phyloP scores from a whole-genome alignment of 2,329 filamentous ascomycete genomes.

The Fusarium staphyleae region DNA sequence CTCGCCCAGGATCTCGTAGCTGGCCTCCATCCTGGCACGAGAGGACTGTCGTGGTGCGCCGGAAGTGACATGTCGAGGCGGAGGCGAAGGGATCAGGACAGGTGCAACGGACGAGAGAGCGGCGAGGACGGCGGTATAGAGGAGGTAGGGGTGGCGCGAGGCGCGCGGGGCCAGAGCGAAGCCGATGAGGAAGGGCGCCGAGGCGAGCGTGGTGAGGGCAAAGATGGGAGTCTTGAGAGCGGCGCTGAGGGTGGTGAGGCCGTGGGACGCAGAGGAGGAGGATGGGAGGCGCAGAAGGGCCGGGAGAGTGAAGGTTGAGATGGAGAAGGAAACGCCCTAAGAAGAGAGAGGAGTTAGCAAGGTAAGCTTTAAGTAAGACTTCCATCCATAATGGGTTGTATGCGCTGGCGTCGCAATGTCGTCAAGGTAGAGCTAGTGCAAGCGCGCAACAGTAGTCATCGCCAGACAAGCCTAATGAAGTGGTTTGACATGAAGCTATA shows the following conservation, averaged over 20 bases:
- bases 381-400: neutral
- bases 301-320: conserved; percentile 79
- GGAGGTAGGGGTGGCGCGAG: conserved; percentile 84
- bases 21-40: conserved; percentile 67
- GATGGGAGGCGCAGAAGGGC: conserved; percentile 82
- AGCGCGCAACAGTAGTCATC: neutral
- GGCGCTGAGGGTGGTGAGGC: conserved; percentile 71
- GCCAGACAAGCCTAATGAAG: neutral
- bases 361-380: neutral
- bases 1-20: conserved; percentile 72
- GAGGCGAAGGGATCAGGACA: conserved; percentile 52
- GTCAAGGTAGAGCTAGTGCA: neutral
- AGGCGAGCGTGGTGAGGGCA: conserved; percentile 71
- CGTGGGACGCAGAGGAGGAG: conserved; percentile 72
- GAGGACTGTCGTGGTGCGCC: conserved; percentile 44
- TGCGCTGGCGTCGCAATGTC: conserved; percentile 10
- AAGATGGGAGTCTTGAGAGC: conserved; percentile 71
- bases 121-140: conserved; percentile 81
- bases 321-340: conserved; percentile 88
- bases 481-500: neutral
- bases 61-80: conserved; percentile 38
- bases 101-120: conserved; percentile 65
- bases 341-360: conserved; percentile 24
- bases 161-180: conserved; percentile 78
- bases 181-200: conserved; percentile 76